Percentiles rank a stretch among this genome's conserved stretches.
These are phyloP conservation scores for Picochlorum sp. DNA, from an alignment of 139 green algal genomes.

Conservation along the genomic window DNA sequence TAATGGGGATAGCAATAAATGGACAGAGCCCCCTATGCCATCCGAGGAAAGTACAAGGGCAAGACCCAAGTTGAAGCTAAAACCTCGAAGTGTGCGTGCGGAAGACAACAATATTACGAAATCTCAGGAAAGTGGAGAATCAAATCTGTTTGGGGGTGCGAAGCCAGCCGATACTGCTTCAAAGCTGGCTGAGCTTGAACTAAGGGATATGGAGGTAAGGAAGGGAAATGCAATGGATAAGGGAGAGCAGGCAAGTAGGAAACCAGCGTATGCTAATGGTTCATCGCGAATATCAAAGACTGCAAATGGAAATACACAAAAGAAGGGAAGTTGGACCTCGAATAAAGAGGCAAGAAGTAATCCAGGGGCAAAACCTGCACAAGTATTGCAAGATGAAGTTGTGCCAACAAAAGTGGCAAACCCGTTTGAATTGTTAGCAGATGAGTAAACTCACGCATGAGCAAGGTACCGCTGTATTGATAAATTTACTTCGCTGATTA, in stretches of 20 bases:
- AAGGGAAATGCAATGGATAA: neutral
- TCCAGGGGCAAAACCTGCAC: neutral
- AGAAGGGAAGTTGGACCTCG: neutral
- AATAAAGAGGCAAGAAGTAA: neutral
- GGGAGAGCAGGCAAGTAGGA: neutral
- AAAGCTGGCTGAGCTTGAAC: conserved; percentile 32
- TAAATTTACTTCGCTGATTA: too few species aligned
- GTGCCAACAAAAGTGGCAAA: neutral
- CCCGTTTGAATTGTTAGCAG: neutral
- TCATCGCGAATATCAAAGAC: too few species aligned
- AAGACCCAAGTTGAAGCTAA: conserved; percentile 11
- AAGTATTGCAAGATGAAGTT: neutral
- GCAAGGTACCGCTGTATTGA: too few species aligned
- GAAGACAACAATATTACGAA: too few species aligned
- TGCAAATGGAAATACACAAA: too few species aligned
- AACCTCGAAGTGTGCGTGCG: conserved; percentile 2
- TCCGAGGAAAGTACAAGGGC: conserved; percentile 2
- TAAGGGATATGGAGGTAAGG: conserved; percentile 16
- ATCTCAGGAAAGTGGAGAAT: neutral
- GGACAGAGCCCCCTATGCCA: neutral
- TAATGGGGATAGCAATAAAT: neutral
- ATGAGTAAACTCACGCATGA: neutral
- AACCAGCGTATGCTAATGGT: too few species aligned
- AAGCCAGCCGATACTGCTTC: conserved; percentile 27
- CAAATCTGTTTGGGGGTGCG: conserved; percentile 39